phyloP scores from a whole-genome alignment of 257 asterid species.

The Ocimum tenuiflorum region DNA sequence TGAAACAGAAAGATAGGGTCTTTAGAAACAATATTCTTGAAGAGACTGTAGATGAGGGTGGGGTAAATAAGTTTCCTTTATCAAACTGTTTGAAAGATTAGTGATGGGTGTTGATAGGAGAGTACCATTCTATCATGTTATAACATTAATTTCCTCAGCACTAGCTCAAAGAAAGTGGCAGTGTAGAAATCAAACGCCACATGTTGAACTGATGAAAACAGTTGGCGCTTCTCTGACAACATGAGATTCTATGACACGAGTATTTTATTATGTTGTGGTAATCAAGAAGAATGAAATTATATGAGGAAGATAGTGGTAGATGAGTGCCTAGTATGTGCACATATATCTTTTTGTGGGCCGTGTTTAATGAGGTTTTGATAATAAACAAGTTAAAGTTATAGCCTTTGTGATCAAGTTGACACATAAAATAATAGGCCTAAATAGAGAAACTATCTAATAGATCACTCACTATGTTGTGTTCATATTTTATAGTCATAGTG shows the following conservation, averaged over 20 bases:
- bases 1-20: background rate
- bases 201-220: too few relatives aligned
- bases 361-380: conserved; percentile 4
- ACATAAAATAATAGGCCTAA: conserved; percentile 31
- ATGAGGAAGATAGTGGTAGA: background rate
- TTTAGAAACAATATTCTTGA: background rate
- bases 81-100: background rate
- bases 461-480: background rate
- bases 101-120: background rate
- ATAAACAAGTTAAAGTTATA: conserved; percentile 5
- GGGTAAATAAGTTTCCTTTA: background rate
- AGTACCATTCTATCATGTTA: background rate
- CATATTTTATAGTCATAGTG: background rate
- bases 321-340: conserved; percentile 1
- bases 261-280: too few relatives aligned
- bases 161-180: background rate
- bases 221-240: too few relatives aligned
- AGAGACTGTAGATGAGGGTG: background rate
- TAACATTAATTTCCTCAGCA: background rate
- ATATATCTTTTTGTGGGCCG: background rate
- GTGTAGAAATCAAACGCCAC: background rate
- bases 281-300: too few relatives aligned
- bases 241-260: too few relatives aligned
- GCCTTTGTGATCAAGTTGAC: conserved; percentile 15
- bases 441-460: background rate